Percentiles rank a stretch among this genome's conserved stretches.
These are phyloP conservation scores for Neurospora discreta DNA, from an alignment of 495 filamentous ascomycete genomes.

Conservation along the genomic window DNA sequence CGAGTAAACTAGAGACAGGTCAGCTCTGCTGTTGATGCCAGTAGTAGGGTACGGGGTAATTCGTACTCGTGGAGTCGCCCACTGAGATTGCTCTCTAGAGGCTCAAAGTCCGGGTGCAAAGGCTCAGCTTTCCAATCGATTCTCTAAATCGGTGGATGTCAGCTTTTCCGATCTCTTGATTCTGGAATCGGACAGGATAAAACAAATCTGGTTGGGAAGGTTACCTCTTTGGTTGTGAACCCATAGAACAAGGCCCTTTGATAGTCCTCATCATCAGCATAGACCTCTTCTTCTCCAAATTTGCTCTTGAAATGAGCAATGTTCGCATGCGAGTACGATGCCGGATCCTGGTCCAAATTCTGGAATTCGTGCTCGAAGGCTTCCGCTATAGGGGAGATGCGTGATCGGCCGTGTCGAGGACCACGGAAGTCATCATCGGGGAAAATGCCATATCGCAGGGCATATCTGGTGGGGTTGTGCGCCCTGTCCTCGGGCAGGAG, in stretches of 20 bases:
- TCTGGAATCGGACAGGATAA: not conserved
- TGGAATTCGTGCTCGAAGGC: not conserved
- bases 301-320: constrained; percentile 4
- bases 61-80: constrained; percentile 16
- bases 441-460: constrained; percentile 23
- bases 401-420: constrained; percentile 18
- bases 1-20: not conserved
- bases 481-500: constrained; percentile 11
- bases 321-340: not conserved
- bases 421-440: constrained; percentile 5
- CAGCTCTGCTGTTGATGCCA: not conserved
- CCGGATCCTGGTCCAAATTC: not conserved
- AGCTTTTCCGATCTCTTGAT: not conserved
- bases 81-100: constrained; percentile 6
- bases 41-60: not conserved
- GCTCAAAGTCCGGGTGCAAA: constrained; percentile 6
- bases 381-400: constrained; percentile 18
- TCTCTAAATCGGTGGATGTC: not conserved
- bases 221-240: constrained; percentile 23
- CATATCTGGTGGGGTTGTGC: constrained; percentile 21
- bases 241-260: constrained; percentile 17
- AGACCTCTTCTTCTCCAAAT: constrained; percentile 5
- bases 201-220: not conserved
- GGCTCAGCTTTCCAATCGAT: constrained; percentile 6
- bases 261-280: constrained; percentile 18